phyloP scores from a whole-genome alignment of 2,329 filamentous ascomycete genomes.

The Aspergillus tanneri region DNA sequence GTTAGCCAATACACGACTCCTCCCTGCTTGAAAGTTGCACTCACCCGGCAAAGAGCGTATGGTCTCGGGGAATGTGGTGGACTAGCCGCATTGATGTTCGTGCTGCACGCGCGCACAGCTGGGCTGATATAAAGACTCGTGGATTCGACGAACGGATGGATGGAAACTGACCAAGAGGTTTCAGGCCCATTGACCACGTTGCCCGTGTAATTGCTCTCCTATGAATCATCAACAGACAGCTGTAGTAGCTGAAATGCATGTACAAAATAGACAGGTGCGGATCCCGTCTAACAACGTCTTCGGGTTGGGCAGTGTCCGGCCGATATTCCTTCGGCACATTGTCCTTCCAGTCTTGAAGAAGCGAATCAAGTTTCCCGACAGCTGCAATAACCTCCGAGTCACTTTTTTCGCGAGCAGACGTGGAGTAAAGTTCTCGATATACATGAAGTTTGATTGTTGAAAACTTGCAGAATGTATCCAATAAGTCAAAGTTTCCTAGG shows the following conservation, averaged over 20 bases:
- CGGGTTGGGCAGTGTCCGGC: neutral
- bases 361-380: conserved; percentile 1
- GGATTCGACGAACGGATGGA: neutral
- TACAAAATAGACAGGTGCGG: neutral
- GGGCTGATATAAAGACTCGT: neutral
- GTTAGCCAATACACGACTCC: too few species aligned
- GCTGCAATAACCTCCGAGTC: neutral
- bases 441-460: neutral
- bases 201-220: neutral
- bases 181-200: neutral
- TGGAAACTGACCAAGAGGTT: neutral
- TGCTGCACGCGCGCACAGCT: conserved; percentile 1
- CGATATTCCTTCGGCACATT: conserved; percentile 5
- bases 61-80: conserved; percentile 1
- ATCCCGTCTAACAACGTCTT: neutral
- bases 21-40: too few species aligned
- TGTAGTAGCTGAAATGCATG: conserved; percentile 3
- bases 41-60: conserved; percentile 3
- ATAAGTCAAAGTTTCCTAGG: neutral
- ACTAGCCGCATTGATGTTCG: conserved; percentile 1
- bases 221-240: conserved; percentile 1
- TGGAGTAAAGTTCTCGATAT: conserved; percentile 4
- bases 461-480: neutral
- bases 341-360: conserved; percentile 3
- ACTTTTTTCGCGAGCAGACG: neutral